Percentiles rank a stretch among this genome's conserved stretches.
These are phyloP conservation scores for Penicillium janthinellum DNA, from an alignment of 2,329 filamentous ascomycete species.

Conservation along the genomic window DNA sequence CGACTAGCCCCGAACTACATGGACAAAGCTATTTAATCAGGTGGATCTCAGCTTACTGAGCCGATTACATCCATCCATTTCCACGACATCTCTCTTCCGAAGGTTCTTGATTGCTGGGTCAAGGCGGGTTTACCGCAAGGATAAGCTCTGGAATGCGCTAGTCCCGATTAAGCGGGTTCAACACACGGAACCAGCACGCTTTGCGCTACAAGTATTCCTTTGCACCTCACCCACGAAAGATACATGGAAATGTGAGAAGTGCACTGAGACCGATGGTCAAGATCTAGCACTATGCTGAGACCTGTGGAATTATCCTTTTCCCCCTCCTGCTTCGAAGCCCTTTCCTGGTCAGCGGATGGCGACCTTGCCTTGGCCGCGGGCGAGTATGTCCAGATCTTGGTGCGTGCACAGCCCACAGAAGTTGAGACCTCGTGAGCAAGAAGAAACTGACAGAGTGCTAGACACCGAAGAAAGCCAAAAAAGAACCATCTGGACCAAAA, in stretches of 20 bases:
- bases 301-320: constrained; percentile 47
- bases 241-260: background rate
- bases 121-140: background rate
- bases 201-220: background rate
- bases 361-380: constrained; percentile 60
- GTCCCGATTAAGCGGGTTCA: constrained; percentile 17
- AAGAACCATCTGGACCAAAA: constrained; percentile 26
- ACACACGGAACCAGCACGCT: background rate
- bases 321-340: constrained; percentile 54
- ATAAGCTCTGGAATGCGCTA: constrained; percentile 18
- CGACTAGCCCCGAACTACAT: background rate
- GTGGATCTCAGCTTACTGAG: too few relatives aligned
- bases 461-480: constrained; percentile 13
- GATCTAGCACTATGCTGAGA: constrained; percentile 29
- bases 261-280: background rate
- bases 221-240: background rate
- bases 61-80: too few relatives aligned
- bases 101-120: background rate
- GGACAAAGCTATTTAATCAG: background rate
- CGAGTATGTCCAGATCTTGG: constrained; percentile 57
- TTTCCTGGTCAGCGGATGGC: constrained; percentile 63
- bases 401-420: constrained; percentile 31
- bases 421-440: background rate
- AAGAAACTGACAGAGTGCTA: constrained; percentile 4
- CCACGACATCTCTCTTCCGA: too few relatives aligned